These are phyloP conservation scores for Naganishia antarctica DNA, from an alignment of 768 basidiomycete species.

Conservation along the genomic window DNA sequence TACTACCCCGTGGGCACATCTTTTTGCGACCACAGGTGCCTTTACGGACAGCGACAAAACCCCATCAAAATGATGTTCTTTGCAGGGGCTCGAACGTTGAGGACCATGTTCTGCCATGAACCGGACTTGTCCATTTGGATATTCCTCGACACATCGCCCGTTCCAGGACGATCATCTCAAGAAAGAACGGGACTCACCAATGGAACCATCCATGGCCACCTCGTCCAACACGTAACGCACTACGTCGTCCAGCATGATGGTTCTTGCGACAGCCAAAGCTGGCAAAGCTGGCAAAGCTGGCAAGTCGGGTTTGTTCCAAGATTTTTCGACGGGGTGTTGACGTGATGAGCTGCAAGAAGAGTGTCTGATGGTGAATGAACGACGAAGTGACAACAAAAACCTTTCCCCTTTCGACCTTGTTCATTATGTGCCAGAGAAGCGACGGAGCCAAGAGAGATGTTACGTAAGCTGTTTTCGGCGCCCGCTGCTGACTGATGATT, in stretches of 20 bases:
- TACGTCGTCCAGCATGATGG: conserved; percentile 27
- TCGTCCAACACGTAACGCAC: conserved; percentile 24
- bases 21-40: conserved; percentile 12
- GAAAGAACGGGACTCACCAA: conserved; percentile 17
- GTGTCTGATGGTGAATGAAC: background rate
- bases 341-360: background rate
- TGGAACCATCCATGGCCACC: conserved; percentile 28
- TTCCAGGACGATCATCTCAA: background rate
- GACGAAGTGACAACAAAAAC: too few relatives aligned
- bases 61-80: conserved; percentile 15
- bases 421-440: too few relatives aligned
- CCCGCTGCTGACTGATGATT: too few relatives aligned
- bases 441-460: too few relatives aligned
- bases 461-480: too few relatives aligned
- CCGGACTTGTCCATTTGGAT: too few relatives aligned
- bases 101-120: too few relatives aligned
- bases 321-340: background rate
- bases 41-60: too few relatives aligned
- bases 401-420: too few relatives aligned
- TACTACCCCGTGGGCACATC: background rate
- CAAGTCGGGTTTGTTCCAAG: background rate
- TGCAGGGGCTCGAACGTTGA: too few relatives aligned
- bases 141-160: background rate
- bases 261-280: too few relatives aligned
- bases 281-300: too few relatives aligned